A percentile compares a stretch with the other conserved stretches of the same genome.
Evolutionary conservation across 306 rosid species (phyloP).

Genomic region (Casuarina equisetifolia): DNA sequence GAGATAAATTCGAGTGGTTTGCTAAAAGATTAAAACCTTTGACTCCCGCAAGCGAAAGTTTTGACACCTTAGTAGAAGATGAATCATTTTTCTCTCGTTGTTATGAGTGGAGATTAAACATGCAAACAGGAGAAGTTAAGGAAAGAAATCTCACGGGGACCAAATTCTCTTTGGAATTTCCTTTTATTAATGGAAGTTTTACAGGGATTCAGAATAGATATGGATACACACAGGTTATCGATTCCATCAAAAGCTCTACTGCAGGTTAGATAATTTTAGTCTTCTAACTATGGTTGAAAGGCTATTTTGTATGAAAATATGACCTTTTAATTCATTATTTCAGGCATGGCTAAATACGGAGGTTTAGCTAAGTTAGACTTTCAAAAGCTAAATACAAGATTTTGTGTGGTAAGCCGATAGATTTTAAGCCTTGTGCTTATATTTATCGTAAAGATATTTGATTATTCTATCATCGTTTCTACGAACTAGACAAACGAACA

Average conservation of each 20-base stretch:
- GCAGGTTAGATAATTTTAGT: constrained; percentile 31
- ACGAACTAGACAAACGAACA: constrained; percentile 31
- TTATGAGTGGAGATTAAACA: constrained; percentile 69
- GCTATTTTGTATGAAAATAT: constrained; percentile 1
- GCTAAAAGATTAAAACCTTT: constrained; percentile 15
- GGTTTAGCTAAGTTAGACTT: constrained; percentile 67
- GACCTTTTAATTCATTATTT: not conserved
- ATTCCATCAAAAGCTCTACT: constrained; percentile 39
- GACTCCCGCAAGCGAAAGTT: not conserved
- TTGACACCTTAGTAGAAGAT: not conserved
- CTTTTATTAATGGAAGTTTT: constrained; percentile 50
- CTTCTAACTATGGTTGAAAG: not conserved
- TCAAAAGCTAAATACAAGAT: constrained; percentile 38
- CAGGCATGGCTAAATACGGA: constrained; percentile 48
- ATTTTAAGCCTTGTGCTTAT: not conserved
- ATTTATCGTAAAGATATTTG: not conserved
- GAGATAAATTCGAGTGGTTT: constrained; percentile 35
- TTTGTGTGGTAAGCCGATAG: constrained; percentile 27
- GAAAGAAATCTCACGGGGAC: constrained; percentile 47
- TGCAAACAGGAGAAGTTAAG: constrained; percentile 46
- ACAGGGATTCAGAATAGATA: constrained; percentile 48
- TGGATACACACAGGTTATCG: constrained; percentile 58
- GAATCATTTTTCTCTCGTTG: constrained; percentile 34
- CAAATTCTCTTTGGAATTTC: constrained; percentile 58
- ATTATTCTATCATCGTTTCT: constrained; percentile 1